A percentile compares a stretch with the other conserved stretches of the same genome.
These are phyloP conservation scores for Serendipita sp. DNA, from an alignment of 768 basidiomycete species.

Conservation along the genomic window DNA sequence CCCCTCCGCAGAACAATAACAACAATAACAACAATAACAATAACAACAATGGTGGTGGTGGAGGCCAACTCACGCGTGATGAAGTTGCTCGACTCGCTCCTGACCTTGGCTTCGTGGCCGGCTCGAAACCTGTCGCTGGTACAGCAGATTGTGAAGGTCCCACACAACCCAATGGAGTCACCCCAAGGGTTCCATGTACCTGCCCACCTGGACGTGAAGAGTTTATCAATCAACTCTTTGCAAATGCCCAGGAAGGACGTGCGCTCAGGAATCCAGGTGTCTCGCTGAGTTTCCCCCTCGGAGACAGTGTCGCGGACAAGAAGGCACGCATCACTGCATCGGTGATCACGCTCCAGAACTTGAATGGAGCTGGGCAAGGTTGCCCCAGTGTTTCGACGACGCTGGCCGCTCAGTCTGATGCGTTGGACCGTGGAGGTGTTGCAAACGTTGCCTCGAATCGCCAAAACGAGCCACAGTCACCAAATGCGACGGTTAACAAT, in stretches of 20 bases:
- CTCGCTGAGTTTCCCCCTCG: constrained; percentile 45
- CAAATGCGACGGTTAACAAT: neutral
- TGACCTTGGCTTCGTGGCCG: neutral
- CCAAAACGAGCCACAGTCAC: neutral
- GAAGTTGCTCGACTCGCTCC: neutral
- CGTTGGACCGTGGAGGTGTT: neutral
- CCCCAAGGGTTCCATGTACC: constrained; percentile 45
- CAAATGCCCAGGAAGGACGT: constrained; percentile 44
- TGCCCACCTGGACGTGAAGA: constrained; percentile 42
- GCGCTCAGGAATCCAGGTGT: constrained; percentile 52
- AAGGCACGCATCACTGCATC: constrained; percentile 42
- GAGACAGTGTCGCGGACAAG: constrained; percentile 35
- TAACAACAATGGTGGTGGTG: neutral
- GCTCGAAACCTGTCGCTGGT: constrained; percentile 19
- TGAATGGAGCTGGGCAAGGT: constrained; percentile 49
- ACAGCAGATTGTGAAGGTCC: constrained; percentile 60
- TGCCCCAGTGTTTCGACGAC: constrained; percentile 55
- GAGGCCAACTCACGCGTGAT: neutral
- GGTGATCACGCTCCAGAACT: constrained; percentile 53
- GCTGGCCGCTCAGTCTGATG: constrained; percentile 20
- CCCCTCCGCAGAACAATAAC: neutral
- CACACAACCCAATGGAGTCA: constrained; percentile 35
- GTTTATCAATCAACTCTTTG: constrained; percentile 35
- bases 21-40: neutral
- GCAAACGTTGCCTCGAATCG: neutral